A percentile compares a stretch with the other conserved stretches of the same genome.
phyloP scores from a whole-genome alignment of 2,329 filamentous ascomycete species.

The Fusarium transvaalense region DNA sequence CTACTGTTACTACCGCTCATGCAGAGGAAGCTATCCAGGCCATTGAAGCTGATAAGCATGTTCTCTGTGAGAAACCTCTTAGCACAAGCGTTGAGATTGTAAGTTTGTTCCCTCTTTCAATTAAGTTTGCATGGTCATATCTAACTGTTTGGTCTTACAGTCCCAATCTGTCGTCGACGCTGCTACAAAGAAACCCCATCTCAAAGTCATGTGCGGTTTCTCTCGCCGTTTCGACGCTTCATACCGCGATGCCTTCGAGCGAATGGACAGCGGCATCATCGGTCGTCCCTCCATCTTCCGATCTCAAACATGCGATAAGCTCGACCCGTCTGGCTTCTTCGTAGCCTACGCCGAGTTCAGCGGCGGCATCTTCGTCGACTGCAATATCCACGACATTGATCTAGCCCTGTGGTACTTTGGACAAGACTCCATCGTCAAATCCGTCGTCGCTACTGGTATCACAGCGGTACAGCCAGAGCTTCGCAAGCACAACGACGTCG shows the following conservation, averaged over 20 bases:
- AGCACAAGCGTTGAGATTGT: slow-evolving; percentile 64
- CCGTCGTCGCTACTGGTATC: slow-evolving; percentile 50
- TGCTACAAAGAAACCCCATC: slow-evolving; percentile 66
- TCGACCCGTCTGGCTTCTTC: slow-evolving; percentile 76
- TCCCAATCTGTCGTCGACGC: slow-evolving; percentile 71
- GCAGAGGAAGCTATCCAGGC: slow-evolving; percentile 48
- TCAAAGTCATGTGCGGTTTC: slow-evolving; percentile 70
- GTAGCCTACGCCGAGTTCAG: slow-evolving; percentile 74
- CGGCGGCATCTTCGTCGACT: slow-evolving; percentile 79
- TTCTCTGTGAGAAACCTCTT: slow-evolving; percentile 47
- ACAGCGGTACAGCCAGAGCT: slow-evolving; percentile 52
- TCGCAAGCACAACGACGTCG: slow-evolving; percentile 51
- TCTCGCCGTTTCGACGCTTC: slow-evolving; percentile 69
- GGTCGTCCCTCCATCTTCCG: slow-evolving; percentile 72
- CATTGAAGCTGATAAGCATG: slow-evolving; percentile 46
- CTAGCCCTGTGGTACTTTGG: slow-evolving; percentile 53
- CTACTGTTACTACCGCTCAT: slow-evolving; percentile 47
- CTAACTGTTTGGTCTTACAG: slow-evolving; percentile 51
- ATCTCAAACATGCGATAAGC: slow-evolving; percentile 76
- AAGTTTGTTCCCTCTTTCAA: slow-evolving; percentile 38
- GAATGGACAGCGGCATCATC: slow-evolving; percentile 66
- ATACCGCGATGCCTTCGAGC: slow-evolving; percentile 70
- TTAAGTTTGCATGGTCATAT: background rate
- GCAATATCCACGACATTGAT: slow-evolving; percentile 75
- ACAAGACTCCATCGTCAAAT: slow-evolving; percentile 51